Percentiles rank a stretch among this genome's conserved stretches.
These are phyloP conservation scores for Yarrowia sp. DNA, from an alignment of 805 yeast genomes.

Conservation along the genomic window DNA sequence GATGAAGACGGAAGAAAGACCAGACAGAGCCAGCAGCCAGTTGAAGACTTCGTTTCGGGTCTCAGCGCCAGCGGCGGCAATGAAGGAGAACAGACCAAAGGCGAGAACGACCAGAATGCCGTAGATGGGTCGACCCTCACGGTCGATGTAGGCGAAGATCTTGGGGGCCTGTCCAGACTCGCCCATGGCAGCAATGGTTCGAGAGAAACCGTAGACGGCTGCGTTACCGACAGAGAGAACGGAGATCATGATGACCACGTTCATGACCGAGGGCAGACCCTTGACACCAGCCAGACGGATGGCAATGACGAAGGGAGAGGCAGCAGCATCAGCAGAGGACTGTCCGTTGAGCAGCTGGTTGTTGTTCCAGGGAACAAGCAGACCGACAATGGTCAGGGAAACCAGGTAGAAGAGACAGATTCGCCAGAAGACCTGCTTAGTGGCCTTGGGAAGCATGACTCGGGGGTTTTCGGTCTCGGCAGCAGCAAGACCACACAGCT, in stretches of 20 bases:
- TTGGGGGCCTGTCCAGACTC: slow-evolving; percentile 62
- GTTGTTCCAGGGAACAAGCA: slow-evolving; percentile 60
- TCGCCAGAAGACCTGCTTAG: slow-evolving; percentile 80
- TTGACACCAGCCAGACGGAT: slow-evolving; percentile 59
- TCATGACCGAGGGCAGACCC: slow-evolving; percentile 68
- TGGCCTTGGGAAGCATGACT: slow-evolving; percentile 63
- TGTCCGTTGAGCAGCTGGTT: slow-evolving; percentile 52
- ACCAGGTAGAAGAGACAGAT: slow-evolving; percentile 65
- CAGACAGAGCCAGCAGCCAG: slow-evolving; percentile 73
- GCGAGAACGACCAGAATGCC: slow-evolving; percentile 48
- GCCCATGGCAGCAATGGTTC: slow-evolving; percentile 64
- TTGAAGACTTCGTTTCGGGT: slow-evolving; percentile 54
- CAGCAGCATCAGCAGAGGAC: slow-evolving; percentile 58
- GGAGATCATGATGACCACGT: slow-evolving; percentile 64
- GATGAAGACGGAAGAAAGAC: slow-evolving; percentile 66
- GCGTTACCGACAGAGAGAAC: slow-evolving; percentile 72
- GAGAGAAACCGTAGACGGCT: slow-evolving; percentile 63
- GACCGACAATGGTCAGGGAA: slow-evolving; percentile 54
- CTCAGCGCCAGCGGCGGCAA: slow-evolving; percentile 51
- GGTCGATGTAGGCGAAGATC: slow-evolving; percentile 60
- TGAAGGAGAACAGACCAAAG: slow-evolving; percentile 53
- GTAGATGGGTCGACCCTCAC: slow-evolving; percentile 66
- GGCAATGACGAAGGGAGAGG: slow-evolving; percentile 72
- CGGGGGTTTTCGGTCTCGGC: slow-evolving; percentile 73
- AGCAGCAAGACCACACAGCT: slow-evolving; percentile 67